These are phyloP conservation scores for Russula lepida DNA, from an alignment of 768 basidiomycete genomes.

Conservation along the genomic window DNA sequence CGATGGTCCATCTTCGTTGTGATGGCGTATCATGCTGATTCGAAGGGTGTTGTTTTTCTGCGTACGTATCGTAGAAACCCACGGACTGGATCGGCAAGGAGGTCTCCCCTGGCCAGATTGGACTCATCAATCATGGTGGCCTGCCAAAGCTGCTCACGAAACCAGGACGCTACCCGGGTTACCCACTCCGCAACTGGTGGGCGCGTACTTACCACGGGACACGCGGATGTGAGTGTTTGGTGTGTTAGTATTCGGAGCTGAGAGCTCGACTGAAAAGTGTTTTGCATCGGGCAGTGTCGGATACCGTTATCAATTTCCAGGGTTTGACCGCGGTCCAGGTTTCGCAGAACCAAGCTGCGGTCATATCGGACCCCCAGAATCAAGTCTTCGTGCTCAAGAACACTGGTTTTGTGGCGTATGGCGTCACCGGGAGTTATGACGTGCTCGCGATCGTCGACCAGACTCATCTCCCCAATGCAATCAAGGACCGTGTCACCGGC, in stretches of 20 bases:
- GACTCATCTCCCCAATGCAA: slow-evolving; percentile 55
- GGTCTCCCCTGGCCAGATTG: slow-evolving; percentile 62
- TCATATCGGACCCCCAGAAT: slow-evolving; percentile 71
- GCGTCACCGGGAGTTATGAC: slow-evolving; percentile 62
- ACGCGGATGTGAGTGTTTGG: slow-evolving; percentile 62
- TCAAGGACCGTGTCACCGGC: slow-evolving; percentile 57
- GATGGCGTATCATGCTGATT: not conserved
- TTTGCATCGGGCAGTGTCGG: slow-evolving; percentile 41
- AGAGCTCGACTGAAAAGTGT: too few species aligned
- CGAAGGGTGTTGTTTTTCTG: not conserved
- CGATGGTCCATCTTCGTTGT: not conserved
- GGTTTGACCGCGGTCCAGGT: slow-evolving; percentile 82
- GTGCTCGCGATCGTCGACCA: slow-evolving; percentile 80
- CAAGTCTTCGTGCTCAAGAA: slow-evolving; percentile 76
- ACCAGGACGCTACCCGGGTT: slow-evolving; percentile 70
- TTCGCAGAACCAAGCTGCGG: slow-evolving; percentile 76
- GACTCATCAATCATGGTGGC: slow-evolving; percentile 77
- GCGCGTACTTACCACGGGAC: slow-evolving; percentile 65
- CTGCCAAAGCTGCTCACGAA: slow-evolving; percentile 65
- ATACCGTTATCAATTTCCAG: slow-evolving; percentile 72
- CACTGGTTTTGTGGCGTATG: slow-evolving; percentile 69
- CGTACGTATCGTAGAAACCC: slow-evolving; percentile 34
- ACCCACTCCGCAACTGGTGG: slow-evolving; percentile 80
- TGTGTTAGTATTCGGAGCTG: too few species aligned
- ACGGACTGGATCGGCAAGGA: slow-evolving; percentile 64